Percentiles rank a stretch among this genome's conserved stretches.
phyloP scores from a whole-genome alignment of 768 basidiomycete genomes.

The Lentinus brumalis region DNA sequence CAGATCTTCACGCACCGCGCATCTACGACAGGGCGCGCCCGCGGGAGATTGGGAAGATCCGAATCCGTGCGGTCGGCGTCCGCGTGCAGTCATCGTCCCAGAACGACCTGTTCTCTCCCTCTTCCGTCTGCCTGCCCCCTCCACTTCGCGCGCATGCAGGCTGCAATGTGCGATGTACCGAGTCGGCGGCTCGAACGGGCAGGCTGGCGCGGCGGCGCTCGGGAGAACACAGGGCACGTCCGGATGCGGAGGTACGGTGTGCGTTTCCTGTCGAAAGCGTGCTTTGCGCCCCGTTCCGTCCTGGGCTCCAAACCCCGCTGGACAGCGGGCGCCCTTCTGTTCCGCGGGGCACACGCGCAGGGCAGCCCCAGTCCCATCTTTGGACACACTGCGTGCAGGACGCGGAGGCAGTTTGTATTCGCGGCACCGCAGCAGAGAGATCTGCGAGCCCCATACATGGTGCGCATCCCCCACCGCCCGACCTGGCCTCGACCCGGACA shows the following conservation, averaged over 20 bases:
- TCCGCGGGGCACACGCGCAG: background rate
- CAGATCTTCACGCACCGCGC: no score
- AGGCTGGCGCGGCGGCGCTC: background rate
- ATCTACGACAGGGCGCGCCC: background rate
- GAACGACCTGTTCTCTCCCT: no score
- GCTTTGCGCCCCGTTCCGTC: no score
- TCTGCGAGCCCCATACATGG: slow-evolving; percentile 6
- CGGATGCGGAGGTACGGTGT: background rate
- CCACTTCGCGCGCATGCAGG: no score
- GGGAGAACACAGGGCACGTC: background rate
- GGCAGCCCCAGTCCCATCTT: background rate
- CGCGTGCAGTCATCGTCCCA: no score
- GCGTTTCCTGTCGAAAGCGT: background rate
- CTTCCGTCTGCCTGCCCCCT: no score
- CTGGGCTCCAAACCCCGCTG: no score
- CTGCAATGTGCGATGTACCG: no score
- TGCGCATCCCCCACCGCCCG: background rate
- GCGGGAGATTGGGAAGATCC: no score
- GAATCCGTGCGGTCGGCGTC: no score
- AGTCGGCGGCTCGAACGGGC: background rate
- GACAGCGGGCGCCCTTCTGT: no score
- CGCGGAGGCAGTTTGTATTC: background rate
- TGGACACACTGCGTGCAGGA: background rate
- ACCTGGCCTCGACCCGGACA: slow-evolving; percentile 1
- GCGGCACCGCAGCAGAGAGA: slow-evolving; percentile 11